Conservation (phyloP, 768 basidiomycete genomes). For the Tremella fuciformis region DNA sequence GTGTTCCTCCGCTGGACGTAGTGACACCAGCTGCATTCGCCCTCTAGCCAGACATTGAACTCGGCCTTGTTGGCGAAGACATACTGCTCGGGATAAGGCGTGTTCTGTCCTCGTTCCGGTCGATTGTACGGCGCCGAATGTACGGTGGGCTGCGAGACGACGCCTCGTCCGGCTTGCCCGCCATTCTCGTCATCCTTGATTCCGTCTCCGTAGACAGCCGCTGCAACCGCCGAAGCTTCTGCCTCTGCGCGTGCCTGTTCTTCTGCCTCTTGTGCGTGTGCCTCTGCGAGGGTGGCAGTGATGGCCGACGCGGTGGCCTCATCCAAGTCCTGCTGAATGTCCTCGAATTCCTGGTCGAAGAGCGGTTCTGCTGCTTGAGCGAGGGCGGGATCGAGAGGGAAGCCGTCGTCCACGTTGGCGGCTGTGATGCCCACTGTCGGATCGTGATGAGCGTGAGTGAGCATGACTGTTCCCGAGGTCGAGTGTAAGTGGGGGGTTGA, state of each 20-base stretch:
- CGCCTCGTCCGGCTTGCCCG: background rate
- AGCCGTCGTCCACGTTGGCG: background rate
- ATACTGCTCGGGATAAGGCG: slow-evolving; percentile 29
- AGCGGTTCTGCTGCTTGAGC: too few species aligned
- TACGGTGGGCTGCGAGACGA: slow-evolving; percentile 14
- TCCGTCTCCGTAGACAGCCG: background rate
- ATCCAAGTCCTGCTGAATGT: background rate
- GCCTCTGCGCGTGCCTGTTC: background rate
- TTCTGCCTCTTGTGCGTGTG: slow-evolving; percentile 3
- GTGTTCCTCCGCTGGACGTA: slow-evolving; percentile 45
- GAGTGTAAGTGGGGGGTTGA: slow-evolving; percentile 1
- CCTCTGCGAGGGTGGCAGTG: slow-evolving; percentile 5
- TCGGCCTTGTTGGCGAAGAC: slow-evolving; percentile 22
- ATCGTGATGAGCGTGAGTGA: background rate
- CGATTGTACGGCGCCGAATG: slow-evolving; percentile 28
- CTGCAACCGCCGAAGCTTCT: background rate
- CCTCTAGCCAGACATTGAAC: slow-evolving; percentile 38
- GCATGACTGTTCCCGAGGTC: too few species aligned
- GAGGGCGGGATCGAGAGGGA: too few species aligned
- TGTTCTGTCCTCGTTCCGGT: slow-evolving; percentile 23
- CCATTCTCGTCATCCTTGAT: slow-evolving; percentile 5
- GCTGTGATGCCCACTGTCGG: background rate
- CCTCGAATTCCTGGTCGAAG: too few species aligned
- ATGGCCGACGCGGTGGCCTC: slow-evolving; percentile 4
- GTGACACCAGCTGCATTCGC: slow-evolving; percentile 46